phyloP scores from a whole-genome alignment of 306 rosid species.

The Corylus avellana region DNA sequence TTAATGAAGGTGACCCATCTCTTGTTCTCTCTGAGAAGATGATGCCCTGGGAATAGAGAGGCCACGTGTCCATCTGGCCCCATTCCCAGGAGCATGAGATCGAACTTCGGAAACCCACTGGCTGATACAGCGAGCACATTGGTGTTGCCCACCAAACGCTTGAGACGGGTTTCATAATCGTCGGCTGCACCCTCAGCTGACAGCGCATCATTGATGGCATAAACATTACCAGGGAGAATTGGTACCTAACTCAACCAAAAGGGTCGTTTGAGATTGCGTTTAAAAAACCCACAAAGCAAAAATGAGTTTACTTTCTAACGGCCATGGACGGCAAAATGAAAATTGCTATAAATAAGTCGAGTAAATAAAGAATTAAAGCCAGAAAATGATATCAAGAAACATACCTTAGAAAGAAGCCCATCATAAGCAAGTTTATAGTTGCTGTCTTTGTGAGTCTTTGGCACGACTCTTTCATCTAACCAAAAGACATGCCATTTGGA shows the following conservation, averaged over 20 bases:
- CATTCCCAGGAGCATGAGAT: conserved; percentile 93
- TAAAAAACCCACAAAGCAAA: no score
- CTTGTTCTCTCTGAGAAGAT: conserved; percentile 66
- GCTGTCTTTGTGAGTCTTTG: no score
- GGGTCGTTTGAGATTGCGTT: no score
- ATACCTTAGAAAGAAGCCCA: no score
- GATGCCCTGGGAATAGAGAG: conserved; percentile 93
- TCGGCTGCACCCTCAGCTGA: conserved; percentile 93
- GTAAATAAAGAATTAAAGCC: not conserved
- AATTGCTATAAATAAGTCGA: not conserved
- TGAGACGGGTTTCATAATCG: conserved; percentile 77
- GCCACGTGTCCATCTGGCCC: conserved; percentile 99
- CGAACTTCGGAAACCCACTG: conserved; percentile 84
- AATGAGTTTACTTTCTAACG: no score
- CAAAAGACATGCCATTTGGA: no score
- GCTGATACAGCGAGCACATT: conserved; percentile 45
- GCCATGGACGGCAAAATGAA: not conserved
- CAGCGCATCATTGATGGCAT: conserved; percentile 79
- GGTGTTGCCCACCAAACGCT: conserved; percentile 56
- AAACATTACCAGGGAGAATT: conserved; percentile 58
- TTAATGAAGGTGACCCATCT: conserved; percentile 80
- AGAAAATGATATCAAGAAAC: no score
- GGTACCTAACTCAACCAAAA: conserved; percentile 54
- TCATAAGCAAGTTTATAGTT: no score
- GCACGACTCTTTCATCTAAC: no score